Base-by-base conservation (phyloP, 768 basidiomycete genomes). In the Mycena vulgaris region DNA sequence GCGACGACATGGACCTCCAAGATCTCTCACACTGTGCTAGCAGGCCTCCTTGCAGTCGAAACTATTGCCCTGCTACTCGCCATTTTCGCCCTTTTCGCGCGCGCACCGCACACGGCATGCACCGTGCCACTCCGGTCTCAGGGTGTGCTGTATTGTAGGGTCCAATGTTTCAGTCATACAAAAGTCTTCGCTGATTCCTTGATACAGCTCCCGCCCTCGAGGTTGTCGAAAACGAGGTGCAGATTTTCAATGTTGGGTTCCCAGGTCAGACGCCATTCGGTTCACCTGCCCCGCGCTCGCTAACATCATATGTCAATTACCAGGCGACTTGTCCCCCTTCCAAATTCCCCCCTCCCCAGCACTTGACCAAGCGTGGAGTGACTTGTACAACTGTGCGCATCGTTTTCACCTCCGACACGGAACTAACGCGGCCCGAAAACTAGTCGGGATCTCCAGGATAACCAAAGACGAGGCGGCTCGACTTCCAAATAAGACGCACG, bases 401-500 rank as follows among this genome's bases (percentile, higher is more conserved):
- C 2, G 16, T 9, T 53, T 19, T n/a, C n/a, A n/a, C n/a, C n/a
- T n/a, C n/a, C n/a, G n/a, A n/a, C n/a, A n/a, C n/a, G n/a, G n/a
- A n/a, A n/a, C n/a, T n/a, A n/a, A n/a, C n/a, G n/a, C n/a, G n/a
- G n/a, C n/a, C n/a, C n/a, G n/a, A n/a, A n/a, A n/a, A n/a, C n/a
- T n/a, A 66, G 65, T 60, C n/a, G 66, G 66, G 0, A 60, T 69
- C 37, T 64, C 68, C 2, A n/a, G 68, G 28, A 69, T 69, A 33
- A 69, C 68, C 0, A 63, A 64, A 25, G 68, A 63, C 19, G 66
- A 74, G 49, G 73, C 73, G 0, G 63, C 66, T 11, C 62, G 17
- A 17, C 73, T 74, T 7, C 73, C 73, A 6, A 74, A 74, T 42
- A 74, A 74, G 59, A 74, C 73, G 2, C 61, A 67, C 9, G 59